Conservation (phyloP, 306 rosid species). For the Quillaja saponaria region DNA sequence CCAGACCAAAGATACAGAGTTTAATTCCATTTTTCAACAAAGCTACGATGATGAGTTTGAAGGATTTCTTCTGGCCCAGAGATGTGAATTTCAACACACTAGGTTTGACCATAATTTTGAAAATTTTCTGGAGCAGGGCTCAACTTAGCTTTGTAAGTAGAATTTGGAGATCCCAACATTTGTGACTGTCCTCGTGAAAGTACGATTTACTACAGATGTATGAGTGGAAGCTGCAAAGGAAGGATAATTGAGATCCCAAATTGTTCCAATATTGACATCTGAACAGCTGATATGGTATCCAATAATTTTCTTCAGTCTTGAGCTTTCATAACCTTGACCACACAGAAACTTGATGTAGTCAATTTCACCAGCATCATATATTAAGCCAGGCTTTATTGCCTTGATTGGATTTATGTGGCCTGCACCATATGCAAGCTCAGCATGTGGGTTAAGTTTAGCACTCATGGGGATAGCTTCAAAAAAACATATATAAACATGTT, state of each 20-base stretch:
- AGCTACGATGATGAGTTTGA: constrained; percentile 27
- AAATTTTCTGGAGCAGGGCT: constrained; percentile 28
- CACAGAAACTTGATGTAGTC: constrained; percentile 42
- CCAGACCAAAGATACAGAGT: too few relatives aligned
- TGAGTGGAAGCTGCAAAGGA: constrained; percentile 10
- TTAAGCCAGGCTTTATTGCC: constrained; percentile 38
- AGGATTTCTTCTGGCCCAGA: constrained; percentile 34
- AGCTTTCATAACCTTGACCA: constrained; percentile 51
- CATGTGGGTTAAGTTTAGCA: constrained; percentile 4
- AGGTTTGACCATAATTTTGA: constrained; percentile 39
- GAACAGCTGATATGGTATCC: too few relatives aligned
- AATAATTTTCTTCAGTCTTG: too few relatives aligned
- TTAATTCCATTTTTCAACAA: too few relatives aligned
- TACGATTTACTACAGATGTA: constrained; percentile 9
- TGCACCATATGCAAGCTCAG: too few relatives aligned
- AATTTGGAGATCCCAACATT: constrained; percentile 43
- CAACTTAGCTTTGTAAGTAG: constrained; percentile 37
- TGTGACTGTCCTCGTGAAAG: constrained; percentile 45
- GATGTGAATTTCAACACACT: constrained; percentile 33
- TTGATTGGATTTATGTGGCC: constrained; percentile 33
- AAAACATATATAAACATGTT: not conserved
- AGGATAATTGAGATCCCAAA: too few relatives aligned
- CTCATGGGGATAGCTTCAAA: constrained; percentile 35
- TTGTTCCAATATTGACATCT: too few relatives aligned
- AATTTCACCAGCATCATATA: constrained; percentile 39